These are phyloP conservation scores for Chlamydomonas asymmetrica DNA, from an alignment of 139 green algal genomes.

Conservation along the genomic window DNA sequence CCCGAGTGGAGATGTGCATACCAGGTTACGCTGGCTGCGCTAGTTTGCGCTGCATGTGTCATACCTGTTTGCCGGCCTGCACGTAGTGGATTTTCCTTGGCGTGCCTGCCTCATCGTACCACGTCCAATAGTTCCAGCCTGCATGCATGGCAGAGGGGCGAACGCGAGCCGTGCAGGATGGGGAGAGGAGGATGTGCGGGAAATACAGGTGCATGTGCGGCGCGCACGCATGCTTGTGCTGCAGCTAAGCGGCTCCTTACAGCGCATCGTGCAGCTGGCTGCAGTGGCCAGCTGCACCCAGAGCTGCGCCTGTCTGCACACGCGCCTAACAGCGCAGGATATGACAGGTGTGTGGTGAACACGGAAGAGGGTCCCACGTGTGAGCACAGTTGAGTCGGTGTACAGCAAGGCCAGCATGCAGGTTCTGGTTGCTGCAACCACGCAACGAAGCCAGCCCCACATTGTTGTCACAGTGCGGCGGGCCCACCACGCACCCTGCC, in stretches of 20 bases:
- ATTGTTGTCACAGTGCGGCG: not conserved
- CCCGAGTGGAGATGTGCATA: not conserved
- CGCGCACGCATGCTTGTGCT: not conserved
- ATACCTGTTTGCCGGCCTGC: constrained; percentile 41
- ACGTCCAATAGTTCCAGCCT: constrained; percentile 77
- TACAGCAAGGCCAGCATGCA: not conserved
- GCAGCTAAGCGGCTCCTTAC: not conserved
- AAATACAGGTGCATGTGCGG: not conserved
- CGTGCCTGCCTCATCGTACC: constrained; percentile 42
- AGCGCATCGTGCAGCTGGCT: not conserved
- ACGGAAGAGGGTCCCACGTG: not conserved
- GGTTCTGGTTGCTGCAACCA: too few relatives aligned
- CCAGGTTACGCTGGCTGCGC: not conserved
- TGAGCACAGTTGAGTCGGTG: not conserved
- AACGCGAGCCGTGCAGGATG: too few relatives aligned
- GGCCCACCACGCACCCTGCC: not conserved
- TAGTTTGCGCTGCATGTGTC: not conserved
- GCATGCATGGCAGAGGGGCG: too few relatives aligned
- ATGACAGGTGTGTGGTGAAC: not conserved
- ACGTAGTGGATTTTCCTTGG: constrained; percentile 59
- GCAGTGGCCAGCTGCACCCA: not conserved
- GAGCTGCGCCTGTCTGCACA: not conserved
- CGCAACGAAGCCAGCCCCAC: not conserved
- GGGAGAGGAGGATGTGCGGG: too few relatives aligned
- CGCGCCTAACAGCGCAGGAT: not conserved